Evolutionary conservation across 2,329 filamentous ascomycete genomes (phyloP), one percentile per base, ranked within the genome.

Genomic region (Teratosphaeria viscida): DNA sequence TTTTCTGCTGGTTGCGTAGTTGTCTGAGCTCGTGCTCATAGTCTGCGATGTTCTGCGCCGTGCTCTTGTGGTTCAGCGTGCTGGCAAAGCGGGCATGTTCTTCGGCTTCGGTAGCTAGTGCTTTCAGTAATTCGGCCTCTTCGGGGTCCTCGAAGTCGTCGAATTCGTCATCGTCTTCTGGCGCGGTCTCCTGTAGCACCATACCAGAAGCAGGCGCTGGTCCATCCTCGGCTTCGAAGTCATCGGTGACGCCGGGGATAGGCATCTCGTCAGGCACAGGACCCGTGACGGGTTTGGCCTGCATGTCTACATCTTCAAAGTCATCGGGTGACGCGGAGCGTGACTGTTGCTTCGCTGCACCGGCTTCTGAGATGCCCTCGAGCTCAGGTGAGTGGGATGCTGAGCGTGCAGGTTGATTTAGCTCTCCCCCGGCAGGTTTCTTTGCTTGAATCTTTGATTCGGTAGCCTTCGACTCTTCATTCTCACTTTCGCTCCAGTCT

Each of bases 11-110:
- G n/a, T 78, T 87, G 32, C 94, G 89, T 3, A 99, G 80, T 56
- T 91, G 86, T 65, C 88, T 89, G 12, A 99, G 81, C 71, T 99
- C 92, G 61, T 82, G 81, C 66, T 99, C 92, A 71, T 95, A 97
- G 54, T 92, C 86, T 53, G 86, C 83, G 35, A 84, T 83, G 65
- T 87, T 90, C 66, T 92, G 84, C 3, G 78, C 77, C 19, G 26
- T 54, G 2, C 84, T 81, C 53, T 54, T 54, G 32, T 54, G 32
- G 32, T 54, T 54, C 11, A 99, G 80, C 54, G 88, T 85, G 64
- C 89, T 92, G 1, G 92, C 90, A 70, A 99, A 99, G 5, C 92
- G 86, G 3, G 89, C 91, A 70, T 99, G 92, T 68, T 96, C 94
- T 75, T 96, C 90, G 1, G 89, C 90, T 79, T 99, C 95, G 29